phyloP scores from a whole-genome alignment of 2,329 filamentous ascomycete genomes.

The Penicillium sp. region DNA sequence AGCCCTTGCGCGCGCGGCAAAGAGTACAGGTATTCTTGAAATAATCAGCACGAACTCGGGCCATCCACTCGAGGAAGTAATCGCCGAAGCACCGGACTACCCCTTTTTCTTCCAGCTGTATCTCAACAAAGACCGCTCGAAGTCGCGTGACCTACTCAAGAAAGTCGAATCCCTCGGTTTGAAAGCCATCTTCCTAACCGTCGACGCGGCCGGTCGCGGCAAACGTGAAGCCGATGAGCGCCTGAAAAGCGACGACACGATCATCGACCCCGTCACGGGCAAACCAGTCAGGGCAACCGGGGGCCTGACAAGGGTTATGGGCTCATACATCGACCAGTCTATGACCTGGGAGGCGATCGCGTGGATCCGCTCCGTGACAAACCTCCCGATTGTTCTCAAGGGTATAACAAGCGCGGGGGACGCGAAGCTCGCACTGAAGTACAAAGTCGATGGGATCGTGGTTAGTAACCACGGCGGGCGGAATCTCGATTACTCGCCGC shows the following conservation, averaged over 20 bases:
- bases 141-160: slow-evolving; percentile 74
- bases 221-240: slow-evolving; percentile 64
- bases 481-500: slow-evolving; percentile 57
- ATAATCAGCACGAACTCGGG: slow-evolving; percentile 74
- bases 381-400: slow-evolving; percentile 60
- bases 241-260: slow-evolving; percentile 48
- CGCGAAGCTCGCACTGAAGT: slow-evolving; percentile 55
- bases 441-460: slow-evolving; percentile 59
- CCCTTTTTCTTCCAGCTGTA: slow-evolving; percentile 96
- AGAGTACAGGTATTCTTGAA: slow-evolving; percentile 62
- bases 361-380: slow-evolving; percentile 56
- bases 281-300: slow-evolving; percentile 59
- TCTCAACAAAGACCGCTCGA: slow-evolving; percentile 78
- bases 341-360: slow-evolving; percentile 59
- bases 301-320: slow-evolving; percentile 59
- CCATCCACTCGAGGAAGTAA: slow-evolving; percentile 86
- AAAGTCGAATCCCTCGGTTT: slow-evolving; percentile 22
- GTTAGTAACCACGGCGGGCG: slow-evolving; percentile 65
- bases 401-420: slow-evolving; percentile 63
- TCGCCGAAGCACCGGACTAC: slow-evolving; percentile 69
- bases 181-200: slow-evolving; percentile 57
- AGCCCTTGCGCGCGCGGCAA: slow-evolving; percentile 76
- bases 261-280: slow-evolving; percentile 48
- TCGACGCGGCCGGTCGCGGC: slow-evolving; percentile 60
- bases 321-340: slow-evolving; percentile 56